These are phyloP conservation scores for Meyerozyma athensensis DNA, from an alignment of 1,139 yeast species.

Conservation along the genomic window DNA sequence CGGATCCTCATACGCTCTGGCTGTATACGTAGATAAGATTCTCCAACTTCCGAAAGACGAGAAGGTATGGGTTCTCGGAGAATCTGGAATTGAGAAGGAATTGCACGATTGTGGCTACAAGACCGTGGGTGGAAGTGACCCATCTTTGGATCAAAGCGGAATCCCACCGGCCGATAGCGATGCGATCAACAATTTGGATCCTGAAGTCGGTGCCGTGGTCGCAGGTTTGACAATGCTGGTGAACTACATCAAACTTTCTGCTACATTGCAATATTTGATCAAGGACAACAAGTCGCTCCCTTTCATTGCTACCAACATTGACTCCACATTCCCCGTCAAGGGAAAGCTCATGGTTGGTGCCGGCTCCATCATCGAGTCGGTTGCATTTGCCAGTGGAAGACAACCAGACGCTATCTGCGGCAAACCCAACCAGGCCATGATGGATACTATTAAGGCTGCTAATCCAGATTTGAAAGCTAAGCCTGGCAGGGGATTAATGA, in stretches of 20 bases:
- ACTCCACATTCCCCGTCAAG: constrained; percentile 88
- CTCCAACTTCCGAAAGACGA: constrained; percentile 64
- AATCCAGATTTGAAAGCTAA: constrained; percentile 44
- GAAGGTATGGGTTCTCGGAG: constrained; percentile 47
- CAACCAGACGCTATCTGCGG: constrained; percentile 70
- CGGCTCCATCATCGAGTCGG: constrained; percentile 81
- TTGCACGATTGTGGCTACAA: constrained; percentile 37
- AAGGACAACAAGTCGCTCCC: constrained; percentile 58
- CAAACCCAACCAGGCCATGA: constrained; percentile 86
- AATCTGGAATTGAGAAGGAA: constrained; percentile 41
- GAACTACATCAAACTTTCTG: constrained; percentile 76
- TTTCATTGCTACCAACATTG: constrained; percentile 93
- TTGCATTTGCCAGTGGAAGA: constrained; percentile 74
- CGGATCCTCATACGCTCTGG: constrained; percentile 89
- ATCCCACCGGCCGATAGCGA: constrained; percentile 14
- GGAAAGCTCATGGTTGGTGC: constrained; percentile 91
- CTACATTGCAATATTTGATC: constrained; percentile 73
- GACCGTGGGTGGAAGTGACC: constrained; percentile 42
- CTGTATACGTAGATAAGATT: constrained; percentile 77
- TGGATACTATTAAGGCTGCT: constrained; percentile 80
- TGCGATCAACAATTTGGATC: constrained; percentile 48
- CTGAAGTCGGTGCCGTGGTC: constrained; percentile 77
- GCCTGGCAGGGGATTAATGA: constrained; percentile 73
- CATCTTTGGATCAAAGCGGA: constrained; percentile 24
- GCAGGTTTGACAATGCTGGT: constrained; percentile 78